Evolutionary conservation across 768 basidiomycete species (phyloP).

Genomic region (Amanita subjunquillea): DNA sequence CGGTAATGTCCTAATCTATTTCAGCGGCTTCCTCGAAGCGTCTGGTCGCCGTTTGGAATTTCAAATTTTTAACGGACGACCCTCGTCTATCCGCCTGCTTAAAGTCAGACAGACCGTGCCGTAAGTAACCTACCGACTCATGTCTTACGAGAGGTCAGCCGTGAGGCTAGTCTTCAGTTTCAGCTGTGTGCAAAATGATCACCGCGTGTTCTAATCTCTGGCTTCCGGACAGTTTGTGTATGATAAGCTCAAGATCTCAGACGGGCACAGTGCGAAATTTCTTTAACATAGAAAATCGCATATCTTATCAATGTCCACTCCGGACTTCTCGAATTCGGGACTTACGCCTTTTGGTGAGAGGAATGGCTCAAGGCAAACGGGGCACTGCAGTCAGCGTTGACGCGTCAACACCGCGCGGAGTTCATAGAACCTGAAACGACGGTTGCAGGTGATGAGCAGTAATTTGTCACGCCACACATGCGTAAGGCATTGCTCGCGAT

Average conservation of each 20-base stretch:
- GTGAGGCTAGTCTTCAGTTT: background rate
- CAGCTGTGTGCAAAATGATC: background rate
- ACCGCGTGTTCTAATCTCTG: conserved; percentile 1
- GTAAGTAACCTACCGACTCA: conserved; percentile 2
- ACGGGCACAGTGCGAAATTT: background rate
- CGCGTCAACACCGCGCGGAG: background rate
- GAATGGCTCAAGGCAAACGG: too few species aligned
- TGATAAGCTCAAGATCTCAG: conserved; percentile 3
- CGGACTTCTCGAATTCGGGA: background rate
- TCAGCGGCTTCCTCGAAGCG: conserved; percentile 1
- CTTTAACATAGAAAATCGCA: background rate
- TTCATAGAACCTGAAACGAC: too few species aligned
- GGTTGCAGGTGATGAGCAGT: background rate
- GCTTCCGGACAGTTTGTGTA: conserved; percentile 5
- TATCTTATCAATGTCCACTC: background rate
- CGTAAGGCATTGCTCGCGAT: background rate
- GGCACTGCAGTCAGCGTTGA: background rate
- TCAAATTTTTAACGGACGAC: conserved; percentile 4
- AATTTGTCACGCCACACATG: background rate
- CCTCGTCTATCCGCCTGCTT: background rate
- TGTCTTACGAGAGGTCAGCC: background rate
- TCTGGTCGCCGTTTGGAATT: conserved; percentile 4
- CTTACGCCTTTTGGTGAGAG: background rate
- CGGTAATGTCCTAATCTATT: conserved; percentile 1
- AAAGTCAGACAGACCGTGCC: conserved; percentile 2